These are phyloP conservation scores for Coffea humblotiana DNA, from an alignment of 305 asterid genomes.

Conservation along the genomic window DNA sequence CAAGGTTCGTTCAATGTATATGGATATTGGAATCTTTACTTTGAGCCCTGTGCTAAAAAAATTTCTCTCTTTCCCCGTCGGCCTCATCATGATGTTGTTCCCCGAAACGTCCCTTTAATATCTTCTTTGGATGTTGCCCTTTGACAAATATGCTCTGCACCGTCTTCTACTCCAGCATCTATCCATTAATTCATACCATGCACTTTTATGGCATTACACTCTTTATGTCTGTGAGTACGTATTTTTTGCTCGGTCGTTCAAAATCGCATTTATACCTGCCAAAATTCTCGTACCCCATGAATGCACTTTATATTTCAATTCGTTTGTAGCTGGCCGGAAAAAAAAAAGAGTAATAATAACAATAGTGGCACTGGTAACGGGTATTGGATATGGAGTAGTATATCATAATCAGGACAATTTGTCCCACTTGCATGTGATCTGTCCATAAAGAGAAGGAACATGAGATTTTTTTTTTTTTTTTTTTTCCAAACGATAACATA, in stretches of 20 bases:
- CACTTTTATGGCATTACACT: neutral
- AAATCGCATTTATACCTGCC: neutral
- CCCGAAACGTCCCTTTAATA: neutral
- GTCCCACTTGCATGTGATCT: slow-evolving; percentile 30
- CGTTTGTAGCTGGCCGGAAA: neutral
- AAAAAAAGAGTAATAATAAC: neutral
- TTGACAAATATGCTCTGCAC: slow-evolving; percentile 5
- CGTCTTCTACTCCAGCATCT: neutral
- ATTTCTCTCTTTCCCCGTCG: neutral
- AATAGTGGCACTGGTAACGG: neutral
- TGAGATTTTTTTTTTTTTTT: too few species aligned
- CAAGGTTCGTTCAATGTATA: slow-evolving; percentile 5
- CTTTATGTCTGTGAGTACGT: too few species aligned
- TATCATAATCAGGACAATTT: neutral
- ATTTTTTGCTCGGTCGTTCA: too few species aligned
- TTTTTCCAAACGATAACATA: too few species aligned
- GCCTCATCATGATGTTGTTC: neutral
- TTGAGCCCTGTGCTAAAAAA: neutral
- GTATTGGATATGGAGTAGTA: neutral
- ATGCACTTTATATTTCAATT: neutral
- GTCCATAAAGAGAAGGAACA: slow-evolving; percentile 2
- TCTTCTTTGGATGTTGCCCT: neutral
- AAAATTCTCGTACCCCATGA: neutral
- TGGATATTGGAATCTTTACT: neutral
- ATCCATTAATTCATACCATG: neutral